A percentile compares a stretch with the other conserved stretches of the same genome.
Conservation (phyloP, 2,329 filamentous ascomycete genomes). For the Cercospora sesami region DNA sequence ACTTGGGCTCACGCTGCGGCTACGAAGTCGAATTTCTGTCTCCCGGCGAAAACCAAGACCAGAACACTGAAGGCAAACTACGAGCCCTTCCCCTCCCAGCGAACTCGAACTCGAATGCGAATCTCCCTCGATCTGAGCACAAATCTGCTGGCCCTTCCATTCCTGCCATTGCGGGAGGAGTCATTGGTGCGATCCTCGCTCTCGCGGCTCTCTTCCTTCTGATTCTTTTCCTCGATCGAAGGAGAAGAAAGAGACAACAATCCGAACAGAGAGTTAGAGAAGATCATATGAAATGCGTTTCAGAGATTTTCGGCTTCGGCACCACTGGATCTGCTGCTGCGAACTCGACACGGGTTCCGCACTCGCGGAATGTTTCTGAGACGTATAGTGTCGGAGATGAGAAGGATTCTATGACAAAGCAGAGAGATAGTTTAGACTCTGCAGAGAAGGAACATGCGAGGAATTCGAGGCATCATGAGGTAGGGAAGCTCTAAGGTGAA, state of each 20-base stretch:
- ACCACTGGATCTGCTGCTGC: not conserved
- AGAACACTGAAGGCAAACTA: not conserved
- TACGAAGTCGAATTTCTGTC: not conserved
- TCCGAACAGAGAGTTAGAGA: not conserved
- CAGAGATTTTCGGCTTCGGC: not conserved
- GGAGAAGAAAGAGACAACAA: not conserved
- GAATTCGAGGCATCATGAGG: too few relatives aligned
- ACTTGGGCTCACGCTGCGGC: not conserved
- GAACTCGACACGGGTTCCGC: not conserved
- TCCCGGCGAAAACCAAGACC: not conserved
- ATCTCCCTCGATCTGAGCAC: not conserved
- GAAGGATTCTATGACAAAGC: not conserved
- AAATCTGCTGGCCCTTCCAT: not conserved
- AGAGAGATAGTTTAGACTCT: not conserved
- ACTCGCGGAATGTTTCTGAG: not conserved
- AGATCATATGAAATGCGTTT: not conserved
- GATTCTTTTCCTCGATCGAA: not conserved
- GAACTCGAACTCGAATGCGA: not conserved
- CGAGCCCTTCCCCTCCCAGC: not conserved
- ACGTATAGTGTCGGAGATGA: not conserved
- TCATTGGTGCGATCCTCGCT: not conserved
- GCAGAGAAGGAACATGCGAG: not conserved
- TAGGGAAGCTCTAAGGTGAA: too few relatives aligned
- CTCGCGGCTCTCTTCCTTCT: not conserved
- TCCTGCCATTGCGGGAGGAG: not conserved